Percentiles rank a stretch among this genome's conserved stretches.
Conservation (phyloP, 2,329 filamentous ascomycete genomes). For the Claviceps pusilla region DNA sequence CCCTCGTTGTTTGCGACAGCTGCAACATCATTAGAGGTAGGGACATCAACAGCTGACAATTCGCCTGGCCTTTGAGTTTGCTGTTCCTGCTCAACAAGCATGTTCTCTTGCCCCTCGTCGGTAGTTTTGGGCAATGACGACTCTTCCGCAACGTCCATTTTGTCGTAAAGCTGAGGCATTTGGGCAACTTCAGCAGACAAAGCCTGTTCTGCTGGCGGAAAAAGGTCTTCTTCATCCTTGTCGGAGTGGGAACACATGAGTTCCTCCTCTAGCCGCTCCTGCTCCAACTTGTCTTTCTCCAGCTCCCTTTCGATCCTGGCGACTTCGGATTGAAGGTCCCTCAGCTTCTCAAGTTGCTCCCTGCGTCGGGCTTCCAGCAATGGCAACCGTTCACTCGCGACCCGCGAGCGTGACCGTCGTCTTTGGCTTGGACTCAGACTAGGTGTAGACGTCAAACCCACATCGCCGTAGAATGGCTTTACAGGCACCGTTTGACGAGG, state of each 20-base stretch:
- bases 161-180: background rate
- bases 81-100: background rate
- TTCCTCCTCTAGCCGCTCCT: constrained; percentile 19
- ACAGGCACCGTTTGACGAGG: background rate
- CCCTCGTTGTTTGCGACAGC: background rate
- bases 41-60: background rate
- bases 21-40: background rate
- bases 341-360: constrained; percentile 30
- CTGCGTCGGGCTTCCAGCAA: constrained; percentile 21
- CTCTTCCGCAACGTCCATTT: background rate
- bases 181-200: background rate
- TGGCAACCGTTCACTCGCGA: constrained; percentile 22
- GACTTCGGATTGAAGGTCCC: constrained; percentile 30
- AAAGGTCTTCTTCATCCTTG: constrained; percentile 1
- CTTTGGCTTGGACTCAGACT: constrained; percentile 1
- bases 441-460: background rate
- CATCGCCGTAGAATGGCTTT: background rate
- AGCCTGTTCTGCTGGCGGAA: background rate
- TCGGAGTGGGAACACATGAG: constrained; percentile 9
- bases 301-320: constrained; percentile 34
- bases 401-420: constrained; percentile 16
- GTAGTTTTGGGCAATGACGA: background rate
- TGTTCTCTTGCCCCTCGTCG: background rate
- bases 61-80: background rate
- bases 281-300: constrained; percentile 21